phyloP scores from a whole-genome alignment of 257 asterid species.

The Cruciata laevipes region DNA sequence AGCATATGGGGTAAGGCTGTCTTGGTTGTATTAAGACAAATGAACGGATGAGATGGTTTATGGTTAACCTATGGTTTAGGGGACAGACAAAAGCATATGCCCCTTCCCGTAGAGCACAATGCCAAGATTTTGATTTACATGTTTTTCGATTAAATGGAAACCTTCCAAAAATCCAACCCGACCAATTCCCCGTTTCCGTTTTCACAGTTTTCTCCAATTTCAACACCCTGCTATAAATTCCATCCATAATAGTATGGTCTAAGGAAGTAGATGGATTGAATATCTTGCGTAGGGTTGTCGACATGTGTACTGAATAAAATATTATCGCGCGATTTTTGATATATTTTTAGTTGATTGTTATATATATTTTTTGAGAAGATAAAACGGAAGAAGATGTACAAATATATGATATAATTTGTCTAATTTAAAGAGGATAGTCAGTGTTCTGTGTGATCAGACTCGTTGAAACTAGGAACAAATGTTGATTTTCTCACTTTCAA shows the following conservation, averaged over 20 bases:
- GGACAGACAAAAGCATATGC: conserved; percentile 67
- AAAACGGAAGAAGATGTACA: too few species aligned
- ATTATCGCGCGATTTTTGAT: too few species aligned
- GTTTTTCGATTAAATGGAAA: conserved; percentile 57
- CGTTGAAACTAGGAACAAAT: too few species aligned
- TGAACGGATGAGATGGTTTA: conserved; percentile 38
- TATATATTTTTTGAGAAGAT: too few species aligned
- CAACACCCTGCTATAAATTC: neutral
- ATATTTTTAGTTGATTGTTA: too few species aligned
- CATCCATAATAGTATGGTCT: neutral
- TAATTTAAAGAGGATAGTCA: too few species aligned
- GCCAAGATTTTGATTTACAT: conserved; percentile 59
- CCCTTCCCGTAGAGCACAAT: conserved; percentile 47
- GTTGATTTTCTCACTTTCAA: too few species aligned
- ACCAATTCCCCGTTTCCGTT: conserved; percentile 1
- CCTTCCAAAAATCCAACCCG: conserved; percentile 57
- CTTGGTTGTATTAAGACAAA: conserved; percentile 66
- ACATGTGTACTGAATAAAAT: too few species aligned
- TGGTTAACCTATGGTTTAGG: conserved; percentile 54
- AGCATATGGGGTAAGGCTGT: conserved; percentile 62
- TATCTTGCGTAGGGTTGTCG: too few species aligned
- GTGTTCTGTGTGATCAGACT: too few species aligned
- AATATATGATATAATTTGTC: too few species aligned
- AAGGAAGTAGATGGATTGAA: too few species aligned
- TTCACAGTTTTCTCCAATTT: neutral